Conservation (phyloP, 1,284 basidiomycete genomes). For the Exobasidium cylindrosporum region DNA sequence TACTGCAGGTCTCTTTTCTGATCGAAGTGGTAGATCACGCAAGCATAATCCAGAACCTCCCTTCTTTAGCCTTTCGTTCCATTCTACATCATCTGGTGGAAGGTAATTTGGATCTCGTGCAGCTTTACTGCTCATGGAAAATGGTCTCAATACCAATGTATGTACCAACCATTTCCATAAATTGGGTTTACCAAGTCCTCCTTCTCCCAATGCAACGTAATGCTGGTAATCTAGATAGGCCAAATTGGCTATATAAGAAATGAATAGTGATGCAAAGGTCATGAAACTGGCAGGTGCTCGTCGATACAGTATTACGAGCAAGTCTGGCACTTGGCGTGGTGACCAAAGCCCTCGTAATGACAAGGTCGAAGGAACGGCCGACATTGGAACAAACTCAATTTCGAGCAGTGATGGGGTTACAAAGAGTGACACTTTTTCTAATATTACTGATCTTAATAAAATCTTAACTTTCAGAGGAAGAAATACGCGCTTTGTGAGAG, state of each 20-base stretch:
- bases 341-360: neutral
- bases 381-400: too few species aligned
- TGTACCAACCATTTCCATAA: conserved; percentile 13
- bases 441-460: too few species aligned
- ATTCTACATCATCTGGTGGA: conserved; percentile 11
- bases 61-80: conserved; percentile 3
- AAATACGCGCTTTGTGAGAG: too few species aligned
- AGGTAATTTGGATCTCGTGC: conserved; percentile 1
- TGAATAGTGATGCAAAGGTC: conserved; percentile 12
- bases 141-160: conserved; percentile 12
- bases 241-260: conserved; percentile 5
- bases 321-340: neutral
- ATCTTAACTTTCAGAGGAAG: too few species aligned
- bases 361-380: neutral
- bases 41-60: neutral
- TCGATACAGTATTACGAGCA: conserved; percentile 9
- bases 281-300: conserved; percentile 15
- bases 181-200: conserved; percentile 7
- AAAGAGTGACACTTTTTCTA: too few species aligned
- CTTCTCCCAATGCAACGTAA: conserved; percentile 12
- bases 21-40: neutral
- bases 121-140: conserved; percentile 2
- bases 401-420: too few species aligned
- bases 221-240: conserved; percentile 16
- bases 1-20: conserved; percentile 9